A percentile compares a stretch with the other conserved stretches of the same genome.
Evolutionary conservation across 2,329 filamentous ascomycete species (phyloP).

Genomic region (Phaeosphaeria sp.): DNA sequence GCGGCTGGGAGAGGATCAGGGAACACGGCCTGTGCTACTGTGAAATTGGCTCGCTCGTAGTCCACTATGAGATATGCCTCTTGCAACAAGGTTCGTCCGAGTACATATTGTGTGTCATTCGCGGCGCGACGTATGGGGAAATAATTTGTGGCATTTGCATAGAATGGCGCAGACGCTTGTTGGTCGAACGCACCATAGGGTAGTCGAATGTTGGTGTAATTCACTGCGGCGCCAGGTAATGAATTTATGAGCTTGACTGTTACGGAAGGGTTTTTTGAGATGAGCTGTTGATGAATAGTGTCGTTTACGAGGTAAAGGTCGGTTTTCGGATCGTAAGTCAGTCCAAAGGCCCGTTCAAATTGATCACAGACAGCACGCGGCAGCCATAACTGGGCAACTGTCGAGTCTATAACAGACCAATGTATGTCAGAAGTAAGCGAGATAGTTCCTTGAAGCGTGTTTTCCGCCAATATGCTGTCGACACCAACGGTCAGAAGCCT

Average conservation of each 20-base stretch:
- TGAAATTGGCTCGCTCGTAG: constrained; percentile 55
- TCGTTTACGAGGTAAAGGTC: constrained; percentile 51
- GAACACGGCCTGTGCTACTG: constrained; percentile 49
- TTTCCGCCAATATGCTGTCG: constrained; percentile 39
- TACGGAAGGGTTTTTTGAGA: constrained; percentile 41
- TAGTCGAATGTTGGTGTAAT: constrained; percentile 52
- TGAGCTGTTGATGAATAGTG: constrained; percentile 41
- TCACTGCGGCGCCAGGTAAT: constrained; percentile 34
- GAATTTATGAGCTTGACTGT: constrained; percentile 47
- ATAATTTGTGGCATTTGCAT: constrained; percentile 69
- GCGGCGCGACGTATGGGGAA: constrained; percentile 69
- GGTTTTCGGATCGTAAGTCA: constrained; percentile 46
- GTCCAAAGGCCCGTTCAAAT: constrained; percentile 49
- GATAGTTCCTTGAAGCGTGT: constrained; percentile 43
- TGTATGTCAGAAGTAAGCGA: constrained; percentile 38
- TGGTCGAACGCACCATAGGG: constrained; percentile 59
- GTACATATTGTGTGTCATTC: constrained; percentile 62
- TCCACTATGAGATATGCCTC: constrained; percentile 63
- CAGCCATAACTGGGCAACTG: constrained; percentile 51
- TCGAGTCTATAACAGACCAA: constrained; percentile 50
- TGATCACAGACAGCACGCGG: constrained; percentile 47
- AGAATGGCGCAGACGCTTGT: constrained; percentile 57
- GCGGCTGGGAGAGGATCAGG: constrained; percentile 38
- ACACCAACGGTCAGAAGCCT: constrained; percentile 42
- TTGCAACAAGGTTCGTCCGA: constrained; percentile 72